phyloP scores from a whole-genome alignment of 1,284 basidiomycete species.

The Microbotryomycetes sp. region DNA sequence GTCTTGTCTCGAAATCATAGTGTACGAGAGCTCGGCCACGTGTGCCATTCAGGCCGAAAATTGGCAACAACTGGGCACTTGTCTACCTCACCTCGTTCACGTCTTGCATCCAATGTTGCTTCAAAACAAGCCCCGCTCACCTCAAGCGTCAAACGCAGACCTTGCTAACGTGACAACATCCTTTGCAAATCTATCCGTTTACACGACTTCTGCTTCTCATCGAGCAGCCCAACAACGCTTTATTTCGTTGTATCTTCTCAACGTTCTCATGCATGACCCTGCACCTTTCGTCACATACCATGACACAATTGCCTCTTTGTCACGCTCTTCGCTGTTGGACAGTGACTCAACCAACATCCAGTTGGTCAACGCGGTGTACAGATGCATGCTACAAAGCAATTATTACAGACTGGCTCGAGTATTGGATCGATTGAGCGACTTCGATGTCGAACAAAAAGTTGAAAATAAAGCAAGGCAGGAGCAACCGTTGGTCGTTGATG shows the following conservation, averaged over 20 bases:
- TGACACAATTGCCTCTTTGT: not conserved
- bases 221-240: not conserved
- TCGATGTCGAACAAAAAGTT: too few species aligned
- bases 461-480: too few species aligned
- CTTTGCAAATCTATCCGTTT: not conserved
- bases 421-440: too few species aligned
- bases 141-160: not conserved
- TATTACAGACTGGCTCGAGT: too few species aligned
- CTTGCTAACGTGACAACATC: not conserved
- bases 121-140: not conserved
- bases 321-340: too few species aligned
- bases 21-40: constrained; percentile 20
- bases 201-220: not conserved
- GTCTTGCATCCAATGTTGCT: constrained; percentile 5
- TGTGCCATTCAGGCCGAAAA: constrained; percentile 21
- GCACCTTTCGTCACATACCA: not conserved
- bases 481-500: too few species aligned
- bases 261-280: not conserved
- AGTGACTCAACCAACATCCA: too few species aligned
- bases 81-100: constrained; percentile 23
- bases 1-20: not conserved
- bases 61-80: constrained; percentile 18
- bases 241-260: not conserved
- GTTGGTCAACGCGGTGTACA: too few species aligned
- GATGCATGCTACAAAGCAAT: too few species aligned